These are phyloP conservation scores for Purpureocillium takamizusanense DNA, from an alignment of 2,329 filamentous ascomycete species.

Conservation along the genomic window DNA sequence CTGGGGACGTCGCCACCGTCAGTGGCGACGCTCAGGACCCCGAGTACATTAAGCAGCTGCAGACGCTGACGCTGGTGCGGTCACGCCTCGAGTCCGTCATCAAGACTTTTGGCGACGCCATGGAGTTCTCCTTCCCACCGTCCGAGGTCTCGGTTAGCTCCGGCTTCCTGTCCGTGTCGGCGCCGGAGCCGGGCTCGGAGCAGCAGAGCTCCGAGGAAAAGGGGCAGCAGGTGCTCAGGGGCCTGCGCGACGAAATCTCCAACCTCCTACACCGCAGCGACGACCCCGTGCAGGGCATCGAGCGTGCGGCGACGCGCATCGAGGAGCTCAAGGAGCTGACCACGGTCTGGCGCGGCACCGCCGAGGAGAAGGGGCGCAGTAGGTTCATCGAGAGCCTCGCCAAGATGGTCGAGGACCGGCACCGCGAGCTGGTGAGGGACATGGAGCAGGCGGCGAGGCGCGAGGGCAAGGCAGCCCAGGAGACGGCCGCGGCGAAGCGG, in stretches of 20 bases:
- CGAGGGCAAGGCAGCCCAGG: slow-evolving; percentile 21
- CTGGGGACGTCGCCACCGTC: slow-evolving; percentile 4
- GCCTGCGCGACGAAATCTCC: slow-evolving; percentile 62
- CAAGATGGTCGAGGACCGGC: slow-evolving; percentile 73
- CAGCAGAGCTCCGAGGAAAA: slow-evolving; percentile 72
- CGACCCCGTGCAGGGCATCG: slow-evolving; percentile 57
- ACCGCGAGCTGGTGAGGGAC: slow-evolving; percentile 43
- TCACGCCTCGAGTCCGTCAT: slow-evolving; percentile 82
- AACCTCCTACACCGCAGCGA: slow-evolving; percentile 49
- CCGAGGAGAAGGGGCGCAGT: slow-evolving; percentile 77
- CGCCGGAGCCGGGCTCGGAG: slow-evolving; percentile 60
- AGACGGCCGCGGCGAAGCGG: slow-evolving; percentile 21
- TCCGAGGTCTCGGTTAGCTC: slow-evolving; percentile 78
- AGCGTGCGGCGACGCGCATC: slow-evolving; percentile 64
- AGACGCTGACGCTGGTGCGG: slow-evolving; percentile 74
- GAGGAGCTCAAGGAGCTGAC: slow-evolving; percentile 69
- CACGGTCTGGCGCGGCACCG: slow-evolving; percentile 88
- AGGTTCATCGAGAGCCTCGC: slow-evolving; percentile 76
- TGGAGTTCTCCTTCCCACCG: slow-evolving; percentile 89
- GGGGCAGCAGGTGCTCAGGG: slow-evolving; percentile 69
- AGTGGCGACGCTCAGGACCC: slow-evolving; percentile 39
- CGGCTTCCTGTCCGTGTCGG: slow-evolving; percentile 83
- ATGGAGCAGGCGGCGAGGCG: slow-evolving; percentile 33
- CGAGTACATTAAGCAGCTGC: slow-evolving; percentile 66
- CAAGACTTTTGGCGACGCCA: slow-evolving; percentile 85